Evolutionary conservation across 768 basidiomycete genomes (phyloP).

Genomic region (Lactarius vividus): DNA sequence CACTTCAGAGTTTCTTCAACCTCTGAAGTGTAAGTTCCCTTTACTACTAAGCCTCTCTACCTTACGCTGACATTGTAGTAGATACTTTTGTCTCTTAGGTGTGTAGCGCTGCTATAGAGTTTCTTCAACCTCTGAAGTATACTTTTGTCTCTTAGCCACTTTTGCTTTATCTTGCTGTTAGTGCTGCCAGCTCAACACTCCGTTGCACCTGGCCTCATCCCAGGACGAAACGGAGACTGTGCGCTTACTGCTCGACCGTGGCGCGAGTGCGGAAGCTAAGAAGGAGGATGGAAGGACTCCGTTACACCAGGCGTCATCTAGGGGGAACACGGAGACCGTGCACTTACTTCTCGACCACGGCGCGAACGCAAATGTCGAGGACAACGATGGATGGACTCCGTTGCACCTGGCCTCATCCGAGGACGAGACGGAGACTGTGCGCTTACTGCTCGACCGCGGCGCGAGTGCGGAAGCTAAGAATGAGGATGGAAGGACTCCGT

Average conservation of each 20-base stretch:
- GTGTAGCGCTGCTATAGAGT: too few relatives aligned
- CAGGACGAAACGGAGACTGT: not conserved
- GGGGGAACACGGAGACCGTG: not conserved
- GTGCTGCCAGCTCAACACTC: too few relatives aligned
- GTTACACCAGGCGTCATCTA: not conserved
- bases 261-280: not conserved
- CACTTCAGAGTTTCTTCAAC: too few relatives aligned
- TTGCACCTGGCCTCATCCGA: not conserved
- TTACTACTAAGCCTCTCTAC: too few relatives aligned
- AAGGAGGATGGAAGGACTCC: not conserved
- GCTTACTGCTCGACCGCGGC: not conserved
- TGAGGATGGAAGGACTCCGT: too few relatives aligned
- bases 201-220: not conserved
- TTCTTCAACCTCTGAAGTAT: too few relatives aligned
- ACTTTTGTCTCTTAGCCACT: too few relatives aligned
- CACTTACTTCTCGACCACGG: not conserved
- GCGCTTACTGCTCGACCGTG: not conserved
- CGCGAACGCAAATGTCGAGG: not conserved
- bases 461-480: not conserved
- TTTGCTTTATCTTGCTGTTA: too few relatives aligned
- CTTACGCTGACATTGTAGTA: too few relatives aligned
- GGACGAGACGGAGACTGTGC: not conserved
- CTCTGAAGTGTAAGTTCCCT: too few relatives aligned
- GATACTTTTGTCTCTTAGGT: too few relatives aligned
- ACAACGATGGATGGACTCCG: not conserved